Base-by-base conservation (phyloP, 345 rosid species). In the Hypericum androsaemum region DNA sequence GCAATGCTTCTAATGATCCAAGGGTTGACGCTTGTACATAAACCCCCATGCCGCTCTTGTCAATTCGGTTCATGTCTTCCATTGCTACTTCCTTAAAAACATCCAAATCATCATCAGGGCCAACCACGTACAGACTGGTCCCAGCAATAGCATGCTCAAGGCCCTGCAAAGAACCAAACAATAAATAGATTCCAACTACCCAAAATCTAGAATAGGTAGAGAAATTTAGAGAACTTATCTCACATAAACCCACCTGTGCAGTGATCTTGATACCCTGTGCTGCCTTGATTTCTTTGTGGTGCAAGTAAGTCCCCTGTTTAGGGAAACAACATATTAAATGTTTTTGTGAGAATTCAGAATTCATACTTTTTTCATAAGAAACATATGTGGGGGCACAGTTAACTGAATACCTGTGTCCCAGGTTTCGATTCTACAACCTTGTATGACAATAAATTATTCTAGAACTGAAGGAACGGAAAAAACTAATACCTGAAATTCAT, bases 91-190 rank as follows among this genome's bases (percentile, higher is more conserved):
- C 84, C 71, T 73, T 84, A 41, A 84, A 70, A 59, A 74, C 86
- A 5, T 88, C 95, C 60, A 84, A 53, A 69, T 82, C 77, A 63
- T 90, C 95, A 65, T 78, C 79, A 45, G 84, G 78, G 43, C 88
- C 89, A 36, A 81, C 83, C 39, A 90, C 94, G 60, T 84, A 80
- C 37, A 88, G 69, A 53, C 83, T 82, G 41, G 98, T 90, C 35
- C 98, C 98, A 54, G 98, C 96, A 67, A 90, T 77, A 53, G 98
- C 94, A 68, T 84, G 94, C 70, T 90, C 94, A 41, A 90, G 88
- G 50, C 95, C 96, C 95, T 90, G 57, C 43, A 71, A 14, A 16
- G 54, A 36, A 54, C 48, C 15, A 65, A 37, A 55, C 43, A 16
- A 15, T 5, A 51, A 47, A 47, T 62, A 53, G 22, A 16, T 35